Conservation (phyloP, 2,329 filamentous ascomycete species). For the Penicillium sp. region DNA sequence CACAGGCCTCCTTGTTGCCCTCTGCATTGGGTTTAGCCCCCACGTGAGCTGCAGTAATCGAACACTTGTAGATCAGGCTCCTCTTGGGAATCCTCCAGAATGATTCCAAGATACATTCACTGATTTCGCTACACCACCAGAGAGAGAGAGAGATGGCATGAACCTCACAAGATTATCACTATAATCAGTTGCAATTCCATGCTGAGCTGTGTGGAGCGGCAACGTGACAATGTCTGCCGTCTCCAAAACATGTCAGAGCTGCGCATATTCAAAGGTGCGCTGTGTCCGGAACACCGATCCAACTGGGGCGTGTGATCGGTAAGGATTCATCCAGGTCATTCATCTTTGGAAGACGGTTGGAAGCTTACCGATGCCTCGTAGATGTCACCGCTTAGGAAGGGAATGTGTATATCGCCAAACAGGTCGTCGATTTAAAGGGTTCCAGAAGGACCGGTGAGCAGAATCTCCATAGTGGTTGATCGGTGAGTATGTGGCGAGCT, state of each 20-base stretch:
- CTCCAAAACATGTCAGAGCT: not conserved
- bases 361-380: not conserved
- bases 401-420: not conserved
- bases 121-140: not conserved
- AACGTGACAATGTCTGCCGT: not conserved
- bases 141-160: not conserved
- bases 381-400: not conserved
- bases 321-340: not conserved
- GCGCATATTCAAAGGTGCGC: conserved; percentile 1
- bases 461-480: not conserved
- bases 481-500: not conserved
- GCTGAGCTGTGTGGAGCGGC: not conserved
- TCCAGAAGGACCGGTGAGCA: not conserved
- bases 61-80: not conserved
- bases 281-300: not conserved
- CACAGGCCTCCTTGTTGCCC: not conserved
- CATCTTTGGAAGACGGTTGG: not conserved
- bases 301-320: not conserved
- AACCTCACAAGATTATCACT: not conserved
- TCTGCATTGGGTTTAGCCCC: not conserved
- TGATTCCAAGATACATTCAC: not conserved
- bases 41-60: not conserved
- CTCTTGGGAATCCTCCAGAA: not conserved
- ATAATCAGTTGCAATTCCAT: not conserved
- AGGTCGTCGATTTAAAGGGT: not conserved